A percentile compares a stretch with the other conserved stretches of the same genome.
Evolutionary conservation across 179 eudicot species (phyloP).

Genomic region (Beta corolliflora): DNA sequence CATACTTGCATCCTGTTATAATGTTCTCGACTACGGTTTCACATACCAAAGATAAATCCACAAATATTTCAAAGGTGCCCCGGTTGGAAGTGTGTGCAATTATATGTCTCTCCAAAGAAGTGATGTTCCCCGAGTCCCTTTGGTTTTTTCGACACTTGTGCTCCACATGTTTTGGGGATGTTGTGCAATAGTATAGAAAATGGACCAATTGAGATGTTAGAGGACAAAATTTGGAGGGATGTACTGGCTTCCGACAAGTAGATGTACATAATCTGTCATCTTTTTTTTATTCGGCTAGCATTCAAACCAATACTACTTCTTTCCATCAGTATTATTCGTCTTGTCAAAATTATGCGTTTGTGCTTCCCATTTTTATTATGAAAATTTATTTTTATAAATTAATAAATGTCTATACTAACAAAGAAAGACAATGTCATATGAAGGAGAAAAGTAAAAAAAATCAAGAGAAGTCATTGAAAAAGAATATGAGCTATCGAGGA

Average conservation of each 20-base stretch:
- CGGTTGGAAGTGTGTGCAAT: no score
- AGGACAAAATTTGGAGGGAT: background rate
- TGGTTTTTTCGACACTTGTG: background rate
- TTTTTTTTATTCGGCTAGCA: background rate
- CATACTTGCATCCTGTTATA: background rate
- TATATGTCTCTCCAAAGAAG: no score
- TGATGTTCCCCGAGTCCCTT: background rate
- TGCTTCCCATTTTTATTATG: background rate
- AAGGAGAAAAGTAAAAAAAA: no score
- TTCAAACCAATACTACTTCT: background rate
- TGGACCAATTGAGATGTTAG: background rate
- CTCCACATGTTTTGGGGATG: no score
- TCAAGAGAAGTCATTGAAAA: no score
- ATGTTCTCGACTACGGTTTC: background rate
- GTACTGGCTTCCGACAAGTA: background rate
- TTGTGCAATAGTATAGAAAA: background rate
- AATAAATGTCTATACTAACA: no score
- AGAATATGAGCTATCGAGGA: no score
- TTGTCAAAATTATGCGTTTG: no score
- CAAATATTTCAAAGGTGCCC: no score
- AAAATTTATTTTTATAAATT: background rate
- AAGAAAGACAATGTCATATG: no score
- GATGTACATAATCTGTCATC: background rate
- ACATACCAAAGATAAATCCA: background rate
- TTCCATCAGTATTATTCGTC: no score